A percentile compares a stretch with the other conserved stretches of the same genome.
phyloP scores from a whole-genome alignment of 2,329 filamentous ascomycete species.

The Aspergillus clavatus region DNA sequence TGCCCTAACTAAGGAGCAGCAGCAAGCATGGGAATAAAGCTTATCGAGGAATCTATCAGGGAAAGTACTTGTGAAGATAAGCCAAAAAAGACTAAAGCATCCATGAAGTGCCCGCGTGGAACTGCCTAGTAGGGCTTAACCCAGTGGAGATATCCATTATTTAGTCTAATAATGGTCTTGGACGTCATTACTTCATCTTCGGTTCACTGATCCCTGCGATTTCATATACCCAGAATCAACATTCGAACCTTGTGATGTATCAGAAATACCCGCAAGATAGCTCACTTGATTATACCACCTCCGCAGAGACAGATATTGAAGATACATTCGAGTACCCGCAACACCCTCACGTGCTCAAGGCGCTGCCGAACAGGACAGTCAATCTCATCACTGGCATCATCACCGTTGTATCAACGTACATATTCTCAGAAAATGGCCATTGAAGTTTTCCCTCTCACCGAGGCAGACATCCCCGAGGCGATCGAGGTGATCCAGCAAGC shows the following conservation, averaged over 20 bases:
- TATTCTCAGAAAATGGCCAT: conserved; percentile 47
- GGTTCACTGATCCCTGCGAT: not conserved
- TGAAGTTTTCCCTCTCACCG: conserved; percentile 52
- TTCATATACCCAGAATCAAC: not conserved
- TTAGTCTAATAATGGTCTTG: too few species aligned
- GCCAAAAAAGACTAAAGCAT: too few species aligned
- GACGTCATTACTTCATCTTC: not conserved
- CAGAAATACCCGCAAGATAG: too few species aligned
- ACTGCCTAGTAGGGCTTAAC: not conserved
- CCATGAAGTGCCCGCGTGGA: not conserved
- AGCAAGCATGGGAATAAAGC: not conserved
- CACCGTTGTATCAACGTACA: not conserved
- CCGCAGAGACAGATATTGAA: too few species aligned
- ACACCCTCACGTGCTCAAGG: too few species aligned
- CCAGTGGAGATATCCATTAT: not conserved
- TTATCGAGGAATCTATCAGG: too few species aligned
- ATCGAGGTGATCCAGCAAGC: conserved; percentile 62
- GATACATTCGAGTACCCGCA: too few species aligned
- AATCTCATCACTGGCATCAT: too few species aligned
- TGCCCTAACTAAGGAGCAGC: too few species aligned
- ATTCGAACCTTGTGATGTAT: too few species aligned
- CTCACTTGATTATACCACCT: not conserved
- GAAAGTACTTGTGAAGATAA: too few species aligned
- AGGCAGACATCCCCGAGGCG: conserved; percentile 59
- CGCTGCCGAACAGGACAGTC: too few species aligned